A percentile compares a stretch with the other conserved stretches of the same genome.
Conservation (phyloP, 202 grass and related monocot genomes). For the Brachypodium distachyon region DNA sequence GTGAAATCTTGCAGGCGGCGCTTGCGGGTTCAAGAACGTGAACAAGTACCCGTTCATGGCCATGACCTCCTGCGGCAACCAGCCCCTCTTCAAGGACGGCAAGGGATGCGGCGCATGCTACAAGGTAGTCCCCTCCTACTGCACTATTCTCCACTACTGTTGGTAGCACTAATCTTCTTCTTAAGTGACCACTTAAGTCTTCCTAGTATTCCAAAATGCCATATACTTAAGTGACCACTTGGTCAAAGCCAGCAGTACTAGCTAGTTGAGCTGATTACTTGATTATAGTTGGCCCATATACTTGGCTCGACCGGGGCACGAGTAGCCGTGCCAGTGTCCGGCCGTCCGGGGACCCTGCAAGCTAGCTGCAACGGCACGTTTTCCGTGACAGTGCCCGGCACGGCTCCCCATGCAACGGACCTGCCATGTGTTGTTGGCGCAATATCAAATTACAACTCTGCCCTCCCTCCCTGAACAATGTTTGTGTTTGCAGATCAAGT, state of each 20-base stretch:
- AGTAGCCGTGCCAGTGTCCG: background rate
- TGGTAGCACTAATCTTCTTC: background rate
- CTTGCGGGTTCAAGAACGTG: conserved; percentile 48
- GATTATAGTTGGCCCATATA: background rate
- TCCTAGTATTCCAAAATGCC: too few species aligned
- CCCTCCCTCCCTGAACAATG: too few species aligned
- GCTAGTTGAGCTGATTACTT: too few species aligned
- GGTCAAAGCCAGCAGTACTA: background rate
- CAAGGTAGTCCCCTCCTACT: background rate
- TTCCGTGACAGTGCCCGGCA: background rate
- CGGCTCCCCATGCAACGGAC: background rate
- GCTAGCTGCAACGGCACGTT: background rate
- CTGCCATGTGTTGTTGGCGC: too few species aligned
- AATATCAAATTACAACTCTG: too few species aligned
- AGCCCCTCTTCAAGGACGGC: conserved; percentile 40
- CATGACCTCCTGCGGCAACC: conserved; percentile 54
- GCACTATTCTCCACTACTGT: background rate
- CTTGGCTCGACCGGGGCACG: background rate
- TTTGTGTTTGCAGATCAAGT: conserved; percentile 28
- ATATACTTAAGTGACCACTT: too few species aligned
- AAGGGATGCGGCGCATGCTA: conserved; percentile 51
- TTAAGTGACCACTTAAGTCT: too few species aligned
- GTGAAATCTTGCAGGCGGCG: conserved; percentile 48
- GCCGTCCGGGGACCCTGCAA: background rate
- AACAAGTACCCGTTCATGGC: conserved; percentile 35